A percentile compares a stretch with the other conserved stretches of the same genome.
Conservation (phyloP, 208 protist genomes). For the Phytomonas francai region DNA sequence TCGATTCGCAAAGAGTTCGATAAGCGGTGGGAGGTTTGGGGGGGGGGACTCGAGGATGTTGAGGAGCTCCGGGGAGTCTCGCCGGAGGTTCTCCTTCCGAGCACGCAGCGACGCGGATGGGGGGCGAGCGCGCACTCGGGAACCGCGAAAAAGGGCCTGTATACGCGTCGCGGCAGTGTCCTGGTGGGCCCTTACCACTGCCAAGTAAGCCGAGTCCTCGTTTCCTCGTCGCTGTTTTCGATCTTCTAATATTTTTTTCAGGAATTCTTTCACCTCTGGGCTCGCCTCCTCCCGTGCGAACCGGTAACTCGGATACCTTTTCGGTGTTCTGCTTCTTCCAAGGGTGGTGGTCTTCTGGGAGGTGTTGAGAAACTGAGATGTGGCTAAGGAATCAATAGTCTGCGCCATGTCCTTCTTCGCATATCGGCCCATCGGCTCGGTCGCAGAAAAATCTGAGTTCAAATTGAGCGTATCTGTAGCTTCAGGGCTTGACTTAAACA, state of each 20-base stretch:
- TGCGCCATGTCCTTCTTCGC: neutral
- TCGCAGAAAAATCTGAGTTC: neutral
- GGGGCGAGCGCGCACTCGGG: conserved; percentile 9
- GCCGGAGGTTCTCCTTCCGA: conserved; percentile 1
- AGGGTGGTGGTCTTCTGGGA: neutral
- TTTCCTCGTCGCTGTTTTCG: conserved; percentile 16
- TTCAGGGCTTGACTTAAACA: neutral
- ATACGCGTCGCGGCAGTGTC: conserved; percentile 48
- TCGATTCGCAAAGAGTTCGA: neutral
- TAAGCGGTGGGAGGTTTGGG: neutral
- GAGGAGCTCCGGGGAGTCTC: conserved; percentile 16
- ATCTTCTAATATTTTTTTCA: neutral
- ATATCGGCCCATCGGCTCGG: neutral
- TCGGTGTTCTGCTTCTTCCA: neutral
- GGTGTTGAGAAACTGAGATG: neutral
- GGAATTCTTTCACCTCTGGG: neutral
- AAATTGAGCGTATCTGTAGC: neutral
- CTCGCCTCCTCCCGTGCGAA: neutral
- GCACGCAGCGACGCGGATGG: neutral
- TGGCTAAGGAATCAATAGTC: neutral
- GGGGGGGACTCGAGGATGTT: neutral
- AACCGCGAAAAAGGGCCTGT: conserved; percentile 54
- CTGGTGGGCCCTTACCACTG: conserved; percentile 33
- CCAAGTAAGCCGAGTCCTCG: conserved; percentile 68
- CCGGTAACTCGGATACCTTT: neutral